phyloP scores from a whole-genome alignment of 495 filamentous ascomycete genomes.

The Lentithecium fluviatile region DNA sequence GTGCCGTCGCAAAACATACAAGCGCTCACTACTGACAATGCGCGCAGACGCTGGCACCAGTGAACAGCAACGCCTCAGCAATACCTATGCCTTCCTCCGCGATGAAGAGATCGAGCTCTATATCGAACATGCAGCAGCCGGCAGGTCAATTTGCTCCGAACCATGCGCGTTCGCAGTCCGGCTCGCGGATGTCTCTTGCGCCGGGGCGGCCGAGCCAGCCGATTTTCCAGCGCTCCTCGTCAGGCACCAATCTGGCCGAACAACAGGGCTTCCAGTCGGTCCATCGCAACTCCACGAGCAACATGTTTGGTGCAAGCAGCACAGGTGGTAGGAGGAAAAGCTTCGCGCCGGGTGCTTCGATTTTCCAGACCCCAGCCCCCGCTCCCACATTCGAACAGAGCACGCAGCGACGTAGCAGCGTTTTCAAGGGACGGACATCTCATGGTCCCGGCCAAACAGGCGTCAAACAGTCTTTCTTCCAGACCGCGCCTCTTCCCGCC shows the following conservation, averaged over 20 bases:
- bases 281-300: constrained; percentile 76
- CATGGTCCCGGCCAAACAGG: constrained; percentile 58
- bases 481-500: constrained; percentile 72
- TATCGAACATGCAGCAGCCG: constrained; percentile 62
- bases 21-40: constrained; percentile 8
- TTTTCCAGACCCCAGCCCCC: constrained; percentile 46
- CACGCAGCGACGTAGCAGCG: constrained; percentile 77
- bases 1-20: not conserved
- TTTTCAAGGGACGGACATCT: constrained; percentile 68
- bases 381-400: constrained; percentile 43
- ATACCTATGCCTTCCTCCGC: constrained; percentile 92
- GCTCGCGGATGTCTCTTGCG: constrained; percentile 81
- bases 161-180: constrained; percentile 75
- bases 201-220: constrained; percentile 76
- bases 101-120: constrained; percentile 89
- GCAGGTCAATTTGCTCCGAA: constrained; percentile 57
- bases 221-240: constrained; percentile 79
- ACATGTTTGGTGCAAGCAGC: constrained; percentile 60
- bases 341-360: constrained; percentile 61
- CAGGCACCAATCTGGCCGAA: constrained; percentile 70
- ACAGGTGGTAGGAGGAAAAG: constrained; percentile 59
- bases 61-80: constrained; percentile 68
- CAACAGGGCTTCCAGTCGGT: constrained; percentile 78
- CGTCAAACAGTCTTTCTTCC: constrained; percentile 77
- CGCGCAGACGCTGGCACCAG: constrained; percentile 69